These are phyloP conservation scores for Ilyonectria mors-panacis DNA, from an alignment of 2,329 filamentous ascomycete species.

Conservation along the genomic window DNA sequence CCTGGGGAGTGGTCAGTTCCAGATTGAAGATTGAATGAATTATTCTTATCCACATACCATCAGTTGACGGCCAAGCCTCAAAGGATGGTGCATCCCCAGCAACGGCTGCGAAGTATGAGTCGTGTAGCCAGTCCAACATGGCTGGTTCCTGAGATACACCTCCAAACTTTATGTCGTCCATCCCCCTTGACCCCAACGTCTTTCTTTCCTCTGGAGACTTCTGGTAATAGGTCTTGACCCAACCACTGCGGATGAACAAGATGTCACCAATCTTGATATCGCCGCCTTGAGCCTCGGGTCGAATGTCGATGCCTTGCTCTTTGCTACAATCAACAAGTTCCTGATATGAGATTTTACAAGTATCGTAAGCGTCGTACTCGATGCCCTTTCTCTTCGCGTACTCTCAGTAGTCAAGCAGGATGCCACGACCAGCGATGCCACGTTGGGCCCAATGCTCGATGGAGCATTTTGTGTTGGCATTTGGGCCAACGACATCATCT, in stretches of 20 bases:
- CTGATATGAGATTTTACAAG: slow-evolving; percentile 59
- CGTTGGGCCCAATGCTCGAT: slow-evolving; percentile 27
- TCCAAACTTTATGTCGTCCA: slow-evolving; percentile 53
- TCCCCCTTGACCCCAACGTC: slow-evolving; percentile 39
- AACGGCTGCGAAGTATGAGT: slow-evolving; percentile 67
- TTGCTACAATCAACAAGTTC: slow-evolving; percentile 60
- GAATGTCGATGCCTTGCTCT: slow-evolving; percentile 59
- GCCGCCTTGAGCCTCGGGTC: slow-evolving; percentile 47
- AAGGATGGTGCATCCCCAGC: slow-evolving; percentile 69
- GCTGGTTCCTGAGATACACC: slow-evolving; percentile 65
- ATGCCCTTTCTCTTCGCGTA: slow-evolving; percentile 58
- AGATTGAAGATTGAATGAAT: neutral
- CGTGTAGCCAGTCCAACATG: slow-evolving; percentile 71
- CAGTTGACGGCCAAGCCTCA: slow-evolving; percentile 61
- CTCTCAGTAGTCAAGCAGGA: slow-evolving; percentile 67
- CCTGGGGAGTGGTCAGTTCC: slow-evolving; percentile 49
- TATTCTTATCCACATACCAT: neutral
- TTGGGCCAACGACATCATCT: neutral
- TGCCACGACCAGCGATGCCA: slow-evolving; percentile 65
- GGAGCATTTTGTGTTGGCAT: neutral
- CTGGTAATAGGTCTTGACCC: slow-evolving; percentile 60
- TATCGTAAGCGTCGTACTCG: slow-evolving; percentile 56
- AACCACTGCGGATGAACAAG: slow-evolving; percentile 69
- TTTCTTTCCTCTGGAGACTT: slow-evolving; percentile 17
- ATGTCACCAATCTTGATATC: slow-evolving; percentile 63